phyloP scores from a whole-genome alignment of 2,329 filamentous ascomycete genomes.

The Ascochyta koolunga region DNA sequence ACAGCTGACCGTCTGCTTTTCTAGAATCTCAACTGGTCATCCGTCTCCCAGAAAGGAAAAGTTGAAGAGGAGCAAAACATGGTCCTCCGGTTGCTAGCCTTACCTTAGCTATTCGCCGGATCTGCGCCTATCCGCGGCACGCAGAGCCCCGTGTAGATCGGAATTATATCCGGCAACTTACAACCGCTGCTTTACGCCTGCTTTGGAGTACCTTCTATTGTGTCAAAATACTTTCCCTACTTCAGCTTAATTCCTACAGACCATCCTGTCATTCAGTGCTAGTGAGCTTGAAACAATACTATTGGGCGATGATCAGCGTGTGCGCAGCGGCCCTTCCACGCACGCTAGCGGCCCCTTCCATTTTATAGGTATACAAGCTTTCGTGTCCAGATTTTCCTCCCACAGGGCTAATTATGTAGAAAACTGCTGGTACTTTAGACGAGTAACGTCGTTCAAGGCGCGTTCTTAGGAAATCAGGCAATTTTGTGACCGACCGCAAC shows the following conservation, averaged over 20 bases:
- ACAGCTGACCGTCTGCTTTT: neutral
- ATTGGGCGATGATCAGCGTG: conserved; percentile 15
- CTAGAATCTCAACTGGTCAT: conserved; percentile 18
- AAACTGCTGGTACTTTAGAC: conserved; percentile 13
- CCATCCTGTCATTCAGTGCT: conserved; percentile 24
- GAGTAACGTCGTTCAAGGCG: neutral
- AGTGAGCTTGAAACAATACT: conserved; percentile 17
- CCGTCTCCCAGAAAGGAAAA: conserved; percentile 21
- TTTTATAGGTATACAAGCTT: conserved; percentile 15
- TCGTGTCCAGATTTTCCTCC: neutral
- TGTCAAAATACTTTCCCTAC: conserved; percentile 26
- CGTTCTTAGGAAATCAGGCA: conserved; percentile 18
- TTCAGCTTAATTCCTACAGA: conserved; percentile 25
- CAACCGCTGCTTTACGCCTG: conserved; percentile 7
- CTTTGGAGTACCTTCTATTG: conserved; percentile 23
- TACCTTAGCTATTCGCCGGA: conserved; percentile 19
- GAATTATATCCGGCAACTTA: neutral
- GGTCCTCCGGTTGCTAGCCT: conserved; percentile 22
- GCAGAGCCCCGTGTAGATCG: neutral
- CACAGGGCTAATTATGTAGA: conserved; percentile 12
- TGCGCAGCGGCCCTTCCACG: conserved; percentile 14
- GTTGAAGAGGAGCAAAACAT: conserved; percentile 19
- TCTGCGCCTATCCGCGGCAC: conserved; percentile 16
- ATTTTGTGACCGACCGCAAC: conserved; percentile 18
- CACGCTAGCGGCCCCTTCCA: conserved; percentile 21